Evolutionary conservation across 352 stramenopile genomes (phyloP).

Genomic region (Globisporangium irregulare): DNA sequence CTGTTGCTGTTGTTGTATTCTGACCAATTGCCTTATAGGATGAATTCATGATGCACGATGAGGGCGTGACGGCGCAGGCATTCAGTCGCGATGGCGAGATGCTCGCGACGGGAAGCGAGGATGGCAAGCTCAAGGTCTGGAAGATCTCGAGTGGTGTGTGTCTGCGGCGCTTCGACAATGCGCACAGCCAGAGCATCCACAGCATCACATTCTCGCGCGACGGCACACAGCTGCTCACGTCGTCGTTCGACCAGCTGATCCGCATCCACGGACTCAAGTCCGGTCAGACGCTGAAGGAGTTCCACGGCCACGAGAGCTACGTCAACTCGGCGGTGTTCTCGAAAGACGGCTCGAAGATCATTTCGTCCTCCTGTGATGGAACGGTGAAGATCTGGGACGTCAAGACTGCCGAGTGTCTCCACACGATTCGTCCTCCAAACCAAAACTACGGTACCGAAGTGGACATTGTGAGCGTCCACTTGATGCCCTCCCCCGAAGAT

Average conservation of each 20-base stretch:
- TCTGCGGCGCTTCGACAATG: constrained; percentile 86
- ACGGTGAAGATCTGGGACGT: constrained; percentile 90
- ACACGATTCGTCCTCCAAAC: constrained; percentile 66
- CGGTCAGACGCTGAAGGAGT: constrained; percentile 92
- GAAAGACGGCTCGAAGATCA: constrained; percentile 59
- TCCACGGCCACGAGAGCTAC: constrained; percentile 90
- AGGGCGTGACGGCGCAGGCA: constrained; percentile 81
- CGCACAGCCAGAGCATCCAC: constrained; percentile 77
- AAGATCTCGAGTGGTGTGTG: constrained; percentile 89
- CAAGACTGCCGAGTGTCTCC: constrained; percentile 80
- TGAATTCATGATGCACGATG: constrained; percentile 93
- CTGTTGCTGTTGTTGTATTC: background rate
- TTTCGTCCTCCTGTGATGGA: constrained; percentile 90
- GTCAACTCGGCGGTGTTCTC: constrained; percentile 89
- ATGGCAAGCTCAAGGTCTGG: constrained; percentile 92
- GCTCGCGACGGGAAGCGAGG: constrained; percentile 84
- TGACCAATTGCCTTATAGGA: constrained; percentile 30
- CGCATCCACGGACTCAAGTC: constrained; percentile 94
- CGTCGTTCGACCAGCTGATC: constrained; percentile 85
- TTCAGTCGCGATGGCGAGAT: constrained; percentile 86
- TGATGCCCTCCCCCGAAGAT: constrained; percentile 38
- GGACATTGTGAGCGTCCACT: constrained; percentile 68
- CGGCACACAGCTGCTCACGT: constrained; percentile 88
- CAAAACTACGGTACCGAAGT: constrained; percentile 55
- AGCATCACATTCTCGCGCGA: constrained; percentile 90